Base-by-base conservation (phyloP, 2,329 filamentous ascomycete species). In the Ophiocordyceps camponoti-floridani region DNA sequence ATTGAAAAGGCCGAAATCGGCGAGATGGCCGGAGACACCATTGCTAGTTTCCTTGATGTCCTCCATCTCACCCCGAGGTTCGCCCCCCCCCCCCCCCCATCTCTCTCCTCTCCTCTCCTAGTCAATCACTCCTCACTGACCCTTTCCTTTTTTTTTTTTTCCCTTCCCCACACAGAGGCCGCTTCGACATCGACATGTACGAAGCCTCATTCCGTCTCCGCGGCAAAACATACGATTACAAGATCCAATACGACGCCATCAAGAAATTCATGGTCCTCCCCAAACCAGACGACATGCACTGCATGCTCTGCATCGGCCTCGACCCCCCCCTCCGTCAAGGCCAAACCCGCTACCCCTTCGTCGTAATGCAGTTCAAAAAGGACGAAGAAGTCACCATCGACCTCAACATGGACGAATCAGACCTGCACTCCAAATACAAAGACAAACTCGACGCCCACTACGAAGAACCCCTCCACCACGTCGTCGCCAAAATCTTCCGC, bases 181-280 rank as follows among this genome's bases (percentile, higher is more conserved):
- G 91, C 53, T 98, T 98, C 72, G 91, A 96, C 62, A 94, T 98
- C 66, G 91, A 98, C 63, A 94, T 98, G 83, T 98, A 98, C 73
- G 91, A 96, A 63, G 82, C 79, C 14, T 96, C 91, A 2, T 96
- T 98, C 74, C 83, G 91, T 50, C 75, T 98, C 49, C 89, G 91
- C 52, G 91, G 91, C 57, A 98, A 98, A 68, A 98, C 91, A 23
- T 98, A 98, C 70, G 93, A 98, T 68, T 98, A 98, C 77, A 98
- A 98, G 75, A 96, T 98, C 52, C 87, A 95, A 62, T 98, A 95
- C 65, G 85, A 95, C 47, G 79, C 82, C 43, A 87, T 96, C 66
- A 98, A 98, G 72, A 96, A 96, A 62, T 96, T 96, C 61, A 95
- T 98, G 79, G 76, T 96, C 28, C 77, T 98, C 6, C 91, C 91